Conservation (phyloP, 2,329 filamentous ascomycete genomes). For the Neofusicoccum umdonicola region DNA sequence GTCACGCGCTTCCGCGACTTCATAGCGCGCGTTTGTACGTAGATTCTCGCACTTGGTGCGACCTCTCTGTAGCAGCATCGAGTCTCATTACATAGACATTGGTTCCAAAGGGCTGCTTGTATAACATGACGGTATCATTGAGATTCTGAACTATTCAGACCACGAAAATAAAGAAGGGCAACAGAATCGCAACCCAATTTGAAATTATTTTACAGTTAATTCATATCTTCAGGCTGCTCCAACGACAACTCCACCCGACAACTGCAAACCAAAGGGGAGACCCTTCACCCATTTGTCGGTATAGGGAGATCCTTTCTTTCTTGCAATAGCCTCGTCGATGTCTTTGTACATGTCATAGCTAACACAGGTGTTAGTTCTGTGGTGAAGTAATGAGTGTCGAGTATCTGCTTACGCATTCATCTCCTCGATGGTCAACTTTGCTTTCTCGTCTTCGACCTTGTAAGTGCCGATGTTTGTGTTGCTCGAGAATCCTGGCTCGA, state of each 20-base stretch:
- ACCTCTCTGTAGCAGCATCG: too few species aligned
- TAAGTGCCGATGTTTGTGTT: conserved; percentile 59
- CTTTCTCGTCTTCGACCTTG: conserved; percentile 60
- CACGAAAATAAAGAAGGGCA: too few species aligned
- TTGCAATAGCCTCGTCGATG: background rate
- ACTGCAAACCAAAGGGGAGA: background rate
- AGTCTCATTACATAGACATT: too few species aligned
- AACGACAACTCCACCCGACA: background rate
- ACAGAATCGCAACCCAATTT: too few species aligned
- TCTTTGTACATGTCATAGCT: conserved; percentile 16
- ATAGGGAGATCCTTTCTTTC: background rate
- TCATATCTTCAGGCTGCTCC: background rate
- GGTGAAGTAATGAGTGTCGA: background rate
- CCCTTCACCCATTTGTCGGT: background rate
- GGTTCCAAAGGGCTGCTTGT: too few species aligned
- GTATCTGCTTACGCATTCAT: conserved; percentile 58
- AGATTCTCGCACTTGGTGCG: too few species aligned
- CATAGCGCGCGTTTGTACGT: too few species aligned
- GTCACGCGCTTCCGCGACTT: too few species aligned
- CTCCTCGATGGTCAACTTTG: conserved; percentile 66
- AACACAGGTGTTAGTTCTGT: background rate
- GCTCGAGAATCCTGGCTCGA: conserved; percentile 50
- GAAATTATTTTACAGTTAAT: too few species aligned
- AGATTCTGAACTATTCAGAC: too few species aligned
- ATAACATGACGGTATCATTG: too few species aligned